These are phyloP conservation scores for Macrolepiota albuminosa DNA, from an alignment of 768 basidiomycete genomes.

Conservation along the genomic window DNA sequence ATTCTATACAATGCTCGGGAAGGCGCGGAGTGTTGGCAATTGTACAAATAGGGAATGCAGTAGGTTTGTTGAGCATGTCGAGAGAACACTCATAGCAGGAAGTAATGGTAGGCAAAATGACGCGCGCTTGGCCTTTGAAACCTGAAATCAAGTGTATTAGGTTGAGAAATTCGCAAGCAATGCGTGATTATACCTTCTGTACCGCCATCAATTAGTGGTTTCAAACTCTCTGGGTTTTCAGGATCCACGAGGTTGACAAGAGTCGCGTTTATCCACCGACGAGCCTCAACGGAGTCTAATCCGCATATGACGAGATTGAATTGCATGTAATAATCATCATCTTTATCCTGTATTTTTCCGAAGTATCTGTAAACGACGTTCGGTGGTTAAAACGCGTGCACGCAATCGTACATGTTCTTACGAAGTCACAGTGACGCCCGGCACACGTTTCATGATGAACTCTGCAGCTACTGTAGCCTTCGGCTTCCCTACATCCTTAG, in stretches of 20 bases:
- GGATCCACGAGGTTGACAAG: slow-evolving; percentile 91
- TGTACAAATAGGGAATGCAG: slow-evolving; percentile 96
- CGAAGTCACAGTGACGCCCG: slow-evolving; percentile 96
- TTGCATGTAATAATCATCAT: slow-evolving; percentile 90
- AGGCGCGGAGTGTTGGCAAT: slow-evolving; percentile 98
- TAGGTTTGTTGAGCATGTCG: slow-evolving; percentile 97
- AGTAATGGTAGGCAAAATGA: slow-evolving; percentile 91
- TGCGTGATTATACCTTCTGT: slow-evolving; percentile 71
- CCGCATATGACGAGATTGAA: slow-evolving; percentile 98
- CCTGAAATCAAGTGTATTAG: slow-evolving; percentile 41
- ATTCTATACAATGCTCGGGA: slow-evolving; percentile 99
- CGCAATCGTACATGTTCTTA: slow-evolving; percentile 36
- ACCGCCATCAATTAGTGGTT: slow-evolving; percentile 96
- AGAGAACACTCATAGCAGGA: slow-evolving; percentile 98
- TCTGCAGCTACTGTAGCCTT: slow-evolving; percentile 95
- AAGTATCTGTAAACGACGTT: slow-evolving; percentile 57
- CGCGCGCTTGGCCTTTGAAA: slow-evolving; percentile 97
- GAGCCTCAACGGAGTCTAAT: slow-evolving; percentile 93
- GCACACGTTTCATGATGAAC: slow-evolving; percentile 94
- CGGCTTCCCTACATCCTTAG: slow-evolving; percentile 87
- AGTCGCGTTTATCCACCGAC: slow-evolving; percentile 98
- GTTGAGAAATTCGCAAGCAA: not conserved
- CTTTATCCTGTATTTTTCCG: slow-evolving; percentile 98
- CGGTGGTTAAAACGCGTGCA: not conserved
- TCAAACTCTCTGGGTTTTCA: slow-evolving; percentile 90